These are phyloP conservation scores for Cornus controversa DNA, from an alignment of 148 eudicot genomes.

Conservation along the genomic window DNA sequence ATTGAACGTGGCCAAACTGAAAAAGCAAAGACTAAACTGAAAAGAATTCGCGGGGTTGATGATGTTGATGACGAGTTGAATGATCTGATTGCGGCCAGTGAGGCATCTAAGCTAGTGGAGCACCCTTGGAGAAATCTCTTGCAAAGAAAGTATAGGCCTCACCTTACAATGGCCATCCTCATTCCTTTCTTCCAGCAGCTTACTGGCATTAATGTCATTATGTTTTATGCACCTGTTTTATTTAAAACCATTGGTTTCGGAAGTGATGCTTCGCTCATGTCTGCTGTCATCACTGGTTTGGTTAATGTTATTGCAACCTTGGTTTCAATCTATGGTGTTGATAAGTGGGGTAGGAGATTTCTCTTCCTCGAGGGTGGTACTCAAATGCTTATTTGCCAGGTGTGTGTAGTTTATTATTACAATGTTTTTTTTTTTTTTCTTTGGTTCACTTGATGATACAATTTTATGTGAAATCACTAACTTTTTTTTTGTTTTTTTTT, in stretches of 20 bases:
- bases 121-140: slow-evolving; percentile 29
- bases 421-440: too few relatives aligned
- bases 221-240: slow-evolving; percentile 45
- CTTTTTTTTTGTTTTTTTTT: too few relatives aligned
- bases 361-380: slow-evolving; percentile 36
- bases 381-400: slow-evolving; percentile 34
- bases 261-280: slow-evolving; percentile 29
- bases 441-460: too few relatives aligned
- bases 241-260: slow-evolving; percentile 39
- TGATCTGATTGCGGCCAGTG: slow-evolving; percentile 34
- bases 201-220: slow-evolving; percentile 46
- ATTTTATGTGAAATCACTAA: too few relatives aligned
- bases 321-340: slow-evolving; percentile 33
- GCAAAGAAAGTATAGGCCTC: slow-evolving; percentile 38
- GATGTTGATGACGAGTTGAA: slow-evolving; percentile 33
- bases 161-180: slow-evolving; percentile 32
- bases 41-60: slow-evolving; percentile 26
- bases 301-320: slow-evolving; percentile 25
- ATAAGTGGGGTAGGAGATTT: slow-evolving; percentile 30
- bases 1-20: slow-evolving; percentile 21
- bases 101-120: slow-evolving; percentile 22
- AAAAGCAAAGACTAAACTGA: slow-evolving; percentile 23
- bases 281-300: slow-evolving; percentile 35
- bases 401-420: slow-evolving; percentile 4
- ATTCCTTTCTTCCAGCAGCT: slow-evolving; percentile 47